Evolutionary conservation across 352 stramenopile genomes (phyloP).

Genomic region (Phytopythium litorale): DNA sequence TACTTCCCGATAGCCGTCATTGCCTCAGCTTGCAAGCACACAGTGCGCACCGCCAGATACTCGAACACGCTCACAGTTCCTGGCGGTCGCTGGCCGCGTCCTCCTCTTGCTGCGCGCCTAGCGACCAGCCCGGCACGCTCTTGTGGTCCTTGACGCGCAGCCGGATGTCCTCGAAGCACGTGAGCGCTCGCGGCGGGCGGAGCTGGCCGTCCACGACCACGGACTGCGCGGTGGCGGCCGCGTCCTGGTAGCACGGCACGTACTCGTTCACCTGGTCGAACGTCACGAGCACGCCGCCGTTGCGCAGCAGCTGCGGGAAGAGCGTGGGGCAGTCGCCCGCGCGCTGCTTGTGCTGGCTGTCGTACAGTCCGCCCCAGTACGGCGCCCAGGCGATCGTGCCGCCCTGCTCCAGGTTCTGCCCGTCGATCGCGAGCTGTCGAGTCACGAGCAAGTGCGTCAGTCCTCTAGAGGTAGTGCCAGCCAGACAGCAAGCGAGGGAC

Average conservation of each 20-base stretch:
- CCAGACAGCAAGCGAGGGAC: not conserved
- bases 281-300: conserved; percentile 65
- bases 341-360: conserved; percentile 35
- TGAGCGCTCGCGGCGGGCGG: conserved; percentile 31
- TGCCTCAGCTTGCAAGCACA: not conserved
- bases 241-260: conserved; percentile 62
- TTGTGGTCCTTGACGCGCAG: conserved; percentile 83
- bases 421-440: conserved; percentile 67
- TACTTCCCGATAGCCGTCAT: not conserved
- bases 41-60: not conserved
- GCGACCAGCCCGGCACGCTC: conserved; percentile 77
- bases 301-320: conserved; percentile 51
- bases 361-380: conserved; percentile 51
- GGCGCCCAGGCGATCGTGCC: conserved; percentile 64
- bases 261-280: conserved; percentile 77
- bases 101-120: conserved; percentile 13
- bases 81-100: not conserved
- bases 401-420: conserved; percentile 74
- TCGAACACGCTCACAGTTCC: not conserved
- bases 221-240: conserved; percentile 25
- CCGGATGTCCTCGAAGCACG: conserved; percentile 70
- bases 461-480: too few relatives aligned
- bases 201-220: conserved; percentile 29
- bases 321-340: conserved; percentile 37
- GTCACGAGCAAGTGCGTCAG: not conserved